Percentiles rank a stretch among this genome's conserved stretches.
phyloP scores from a whole-genome alignment of 2,329 filamentous ascomycete genomes.

The Ceratocystis alfenasii region DNA sequence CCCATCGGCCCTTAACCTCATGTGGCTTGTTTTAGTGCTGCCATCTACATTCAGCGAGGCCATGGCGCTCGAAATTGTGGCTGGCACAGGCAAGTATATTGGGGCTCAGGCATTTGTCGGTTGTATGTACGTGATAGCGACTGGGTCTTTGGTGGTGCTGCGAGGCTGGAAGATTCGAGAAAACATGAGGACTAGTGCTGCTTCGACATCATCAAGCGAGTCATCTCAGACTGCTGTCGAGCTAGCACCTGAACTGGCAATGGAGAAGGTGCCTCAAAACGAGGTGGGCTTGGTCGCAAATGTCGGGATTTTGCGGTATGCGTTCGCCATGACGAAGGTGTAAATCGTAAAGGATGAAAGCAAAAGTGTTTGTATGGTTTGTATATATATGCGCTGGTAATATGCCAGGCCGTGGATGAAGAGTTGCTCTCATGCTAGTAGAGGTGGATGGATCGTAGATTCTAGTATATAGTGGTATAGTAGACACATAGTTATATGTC shows the following conservation, averaged over 20 bases:
- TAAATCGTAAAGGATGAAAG: background rate
- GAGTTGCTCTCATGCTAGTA: too few species aligned
- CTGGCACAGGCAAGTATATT: slow-evolving; percentile 37
- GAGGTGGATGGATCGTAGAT: too few species aligned
- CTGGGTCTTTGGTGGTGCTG: slow-evolving; percentile 28
- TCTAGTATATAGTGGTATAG: too few species aligned
- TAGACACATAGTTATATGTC: too few species aligned
- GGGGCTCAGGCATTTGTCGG: slow-evolving; percentile 48
- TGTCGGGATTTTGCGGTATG: slow-evolving; percentile 2
- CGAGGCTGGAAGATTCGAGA: slow-evolving; percentile 31
- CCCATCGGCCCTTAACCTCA: slow-evolving; percentile 54
- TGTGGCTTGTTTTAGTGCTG: slow-evolving; percentile 59
- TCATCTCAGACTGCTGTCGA: background rate
- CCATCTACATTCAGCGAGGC: slow-evolving; percentile 58
- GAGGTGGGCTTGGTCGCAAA: background rate
- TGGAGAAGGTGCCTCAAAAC: background rate
- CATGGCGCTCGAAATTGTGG: slow-evolving; percentile 46
- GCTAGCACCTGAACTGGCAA: background rate
- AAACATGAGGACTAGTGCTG: background rate
- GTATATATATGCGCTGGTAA: too few species aligned
- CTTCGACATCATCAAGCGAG: slow-evolving; percentile 11
- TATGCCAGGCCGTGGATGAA: too few species aligned
- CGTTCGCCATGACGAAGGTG: background rate
- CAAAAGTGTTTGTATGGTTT: too few species aligned
- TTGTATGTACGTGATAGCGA: slow-evolving; percentile 46